These are phyloP conservation scores for Colletotrichum viniferum DNA, from an alignment of 2,329 filamentous ascomycete species.

Conservation along the genomic window DNA sequence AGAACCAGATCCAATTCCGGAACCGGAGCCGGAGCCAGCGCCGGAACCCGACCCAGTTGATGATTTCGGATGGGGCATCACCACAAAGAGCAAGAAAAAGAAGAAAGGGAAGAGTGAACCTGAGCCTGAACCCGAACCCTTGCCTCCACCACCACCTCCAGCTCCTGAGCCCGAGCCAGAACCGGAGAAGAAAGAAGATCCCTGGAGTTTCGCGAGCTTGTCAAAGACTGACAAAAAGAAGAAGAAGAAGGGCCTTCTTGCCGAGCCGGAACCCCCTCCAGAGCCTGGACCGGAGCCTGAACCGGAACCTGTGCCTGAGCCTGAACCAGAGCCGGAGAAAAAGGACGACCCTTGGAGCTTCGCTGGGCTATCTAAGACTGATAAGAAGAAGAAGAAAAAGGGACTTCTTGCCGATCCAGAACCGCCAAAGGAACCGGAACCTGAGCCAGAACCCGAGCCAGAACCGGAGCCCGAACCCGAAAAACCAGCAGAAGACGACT, in stretches of 20 bases:
- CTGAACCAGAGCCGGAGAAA: conserved; percentile 21
- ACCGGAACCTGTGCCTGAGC: conserved; percentile 23
- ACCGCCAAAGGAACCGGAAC: conserved; percentile 19
- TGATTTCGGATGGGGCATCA: conserved; percentile 24
- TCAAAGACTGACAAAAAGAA: conserved; percentile 44
- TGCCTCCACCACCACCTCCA: conserved; percentile 11
- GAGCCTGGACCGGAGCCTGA: conserved; percentile 22
- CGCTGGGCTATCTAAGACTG: conserved; percentile 28
- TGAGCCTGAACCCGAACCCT: conserved; percentile 12
- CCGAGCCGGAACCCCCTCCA: conserved; percentile 22
- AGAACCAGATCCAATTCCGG: conserved; percentile 15
- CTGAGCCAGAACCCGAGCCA: conserved; percentile 15
- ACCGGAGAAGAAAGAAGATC: conserved; percentile 22
- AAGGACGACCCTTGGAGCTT: conserved; percentile 31
- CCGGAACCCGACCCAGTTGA: conserved; percentile 14
- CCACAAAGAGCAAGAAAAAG: conserved; percentile 36
- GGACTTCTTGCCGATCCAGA: conserved; percentile 28
- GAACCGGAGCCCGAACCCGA: conserved; percentile 18
- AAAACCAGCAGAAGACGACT: conserved; percentile 27
- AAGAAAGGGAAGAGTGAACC: conserved; percentile 23
- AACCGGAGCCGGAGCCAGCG: conserved; percentile 6
- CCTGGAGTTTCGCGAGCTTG: conserved; percentile 24
- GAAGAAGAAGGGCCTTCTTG: conserved; percentile 35
- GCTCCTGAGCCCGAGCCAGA: conserved; percentile 26
- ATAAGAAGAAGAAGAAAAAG: conserved; percentile 36